A percentile compares a stretch with the other conserved stretches of the same genome.
Evolutionary conservation across 148 eudicot species (phyloP).

Genomic region (Hydrangea macrophylla): DNA sequence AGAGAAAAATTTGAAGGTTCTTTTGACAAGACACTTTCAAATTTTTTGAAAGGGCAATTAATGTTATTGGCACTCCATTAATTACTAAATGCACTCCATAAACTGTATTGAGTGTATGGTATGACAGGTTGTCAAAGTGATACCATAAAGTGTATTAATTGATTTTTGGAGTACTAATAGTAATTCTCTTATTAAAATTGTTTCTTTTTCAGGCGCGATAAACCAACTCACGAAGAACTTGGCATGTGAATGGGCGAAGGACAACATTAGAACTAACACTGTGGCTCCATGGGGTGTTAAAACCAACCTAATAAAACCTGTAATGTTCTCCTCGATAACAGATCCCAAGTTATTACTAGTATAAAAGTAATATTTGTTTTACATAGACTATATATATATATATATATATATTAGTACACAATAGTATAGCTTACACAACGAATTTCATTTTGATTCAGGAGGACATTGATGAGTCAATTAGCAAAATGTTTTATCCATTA

Average conservation of each 20-base stretch:
- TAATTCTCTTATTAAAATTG: too few species aligned
- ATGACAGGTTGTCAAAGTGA: too few species aligned
- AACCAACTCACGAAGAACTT: constrained; percentile 37
- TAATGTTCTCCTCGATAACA: background rate
- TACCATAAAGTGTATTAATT: too few species aligned
- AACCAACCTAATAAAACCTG: constrained; percentile 16
- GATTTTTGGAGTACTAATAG: too few species aligned
- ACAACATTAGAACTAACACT: constrained; percentile 30
- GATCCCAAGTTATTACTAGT: background rate
- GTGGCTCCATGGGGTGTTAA: constrained; percentile 36
- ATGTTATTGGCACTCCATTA: too few species aligned
- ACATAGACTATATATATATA: too few species aligned
- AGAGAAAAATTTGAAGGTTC: background rate
- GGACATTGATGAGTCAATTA: constrained; percentile 3
- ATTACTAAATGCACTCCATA: too few species aligned
- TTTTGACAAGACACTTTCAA: background rate
- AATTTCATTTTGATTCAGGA: constrained; percentile 12
- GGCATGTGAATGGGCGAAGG: constrained; percentile 50
- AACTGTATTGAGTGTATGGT: too few species aligned
- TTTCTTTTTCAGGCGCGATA: constrained; percentile 35
- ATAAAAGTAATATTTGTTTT: too few species aligned
- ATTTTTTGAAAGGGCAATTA: too few species aligned
- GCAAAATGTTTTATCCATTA: background rate
- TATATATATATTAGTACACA: too few species aligned
- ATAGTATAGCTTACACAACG: too few species aligned